Percentiles rank a stretch among this genome's conserved stretches.
Evolutionary conservation across 345 rosid species (phyloP).

Genomic region (Arabidopsis arenosa): DNA sequence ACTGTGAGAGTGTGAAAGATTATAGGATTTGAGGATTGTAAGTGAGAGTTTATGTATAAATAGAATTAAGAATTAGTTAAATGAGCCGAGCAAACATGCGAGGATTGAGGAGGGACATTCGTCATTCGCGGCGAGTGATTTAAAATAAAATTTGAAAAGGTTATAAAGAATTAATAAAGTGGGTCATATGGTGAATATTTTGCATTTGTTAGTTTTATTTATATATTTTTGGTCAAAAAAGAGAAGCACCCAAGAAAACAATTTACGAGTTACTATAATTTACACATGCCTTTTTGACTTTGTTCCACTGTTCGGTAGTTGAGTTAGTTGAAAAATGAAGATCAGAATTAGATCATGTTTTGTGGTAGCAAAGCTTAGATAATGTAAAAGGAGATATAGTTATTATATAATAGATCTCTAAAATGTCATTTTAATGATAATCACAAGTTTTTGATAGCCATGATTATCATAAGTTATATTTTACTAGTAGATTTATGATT

Average conservation of each 20-base stretch:
- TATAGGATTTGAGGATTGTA: constrained; percentile 15
- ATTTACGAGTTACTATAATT: neutral
- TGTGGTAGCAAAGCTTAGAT: constrained; percentile 19
- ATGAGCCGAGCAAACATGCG: constrained; percentile 53
- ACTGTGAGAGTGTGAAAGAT: neutral
- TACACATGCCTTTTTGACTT: constrained; percentile 28
- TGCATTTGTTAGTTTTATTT: constrained; percentile 12
- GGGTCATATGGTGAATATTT: constrained; percentile 6
- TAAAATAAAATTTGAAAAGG: neutral
- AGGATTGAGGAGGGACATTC: constrained; percentile 58
- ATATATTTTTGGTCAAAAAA: constrained; percentile 21
- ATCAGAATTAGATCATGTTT: constrained; percentile 28
- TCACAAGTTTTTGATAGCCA: constrained; percentile 15
- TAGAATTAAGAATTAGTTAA: constrained; percentile 9
- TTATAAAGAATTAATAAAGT: constrained; percentile 1
- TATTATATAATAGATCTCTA: too few relatives aligned
- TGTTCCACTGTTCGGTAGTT: constrained; percentile 33
- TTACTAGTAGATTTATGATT: neutral
- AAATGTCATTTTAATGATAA: neutral
- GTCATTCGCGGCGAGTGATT: constrained; percentile 42
- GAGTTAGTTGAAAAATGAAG: constrained; percentile 40
- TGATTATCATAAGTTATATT: neutral
- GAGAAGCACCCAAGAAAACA: constrained; percentile 22
- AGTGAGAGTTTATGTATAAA: constrained; percentile 41
- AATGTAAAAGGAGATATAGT: constrained; percentile 6